Evolutionary conservation across 1,139 yeast genomes (phyloP), one percentile per base, ranked within the genome.

Genomic region (Lodderomyces oxycetoniae): DNA sequence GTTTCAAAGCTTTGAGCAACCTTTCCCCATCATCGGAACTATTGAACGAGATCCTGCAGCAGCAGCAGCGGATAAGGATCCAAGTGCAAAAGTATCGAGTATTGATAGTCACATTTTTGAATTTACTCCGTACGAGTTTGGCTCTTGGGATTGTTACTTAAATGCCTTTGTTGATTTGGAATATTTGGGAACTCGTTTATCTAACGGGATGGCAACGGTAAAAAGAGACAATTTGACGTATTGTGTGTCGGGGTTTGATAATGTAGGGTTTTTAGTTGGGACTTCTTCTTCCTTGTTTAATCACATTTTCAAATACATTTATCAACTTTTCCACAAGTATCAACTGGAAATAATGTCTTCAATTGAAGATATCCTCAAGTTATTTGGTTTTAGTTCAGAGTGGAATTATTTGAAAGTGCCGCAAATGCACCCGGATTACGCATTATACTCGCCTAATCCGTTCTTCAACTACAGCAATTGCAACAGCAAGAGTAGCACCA

Each of bases 361-460:
- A 0, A 49, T 75, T 4, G 62, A 63, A 29, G 62, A 64, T 0
- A 63, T 76, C 1, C 50, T 76, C 35, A 57, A 61, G 33, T 50
- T 69, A 0, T 74, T 76, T 54, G 80, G 81, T 0, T 44, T 76
- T 8, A 63, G 66, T 39, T 32, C 52, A 16, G 47, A 48, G 31
- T 33, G 46, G 44, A 42, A 42, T 12, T 39, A 52, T 3, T 29
- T 47, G 17, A 44, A 47, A 7, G 34, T 41, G n/a, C 63, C 66
- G 1, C 53, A 50, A 33, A 40, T 50, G 11, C 67, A 69, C 27
- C 74, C 85, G 8, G 91, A 83, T 46, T 81, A 78, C 53, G 91
- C 94, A 1, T 54, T 82, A 4, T 74, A 70, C 57, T 61, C 74
- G 9, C 95, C 95, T 3, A 87, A 85, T 46, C 95, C 96, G 4